Evolutionary conservation across 1,284 basidiomycete genomes (phyloP), one percentile per base, ranked within the genome.

Genomic region (Phylloporus gajari): DNA sequence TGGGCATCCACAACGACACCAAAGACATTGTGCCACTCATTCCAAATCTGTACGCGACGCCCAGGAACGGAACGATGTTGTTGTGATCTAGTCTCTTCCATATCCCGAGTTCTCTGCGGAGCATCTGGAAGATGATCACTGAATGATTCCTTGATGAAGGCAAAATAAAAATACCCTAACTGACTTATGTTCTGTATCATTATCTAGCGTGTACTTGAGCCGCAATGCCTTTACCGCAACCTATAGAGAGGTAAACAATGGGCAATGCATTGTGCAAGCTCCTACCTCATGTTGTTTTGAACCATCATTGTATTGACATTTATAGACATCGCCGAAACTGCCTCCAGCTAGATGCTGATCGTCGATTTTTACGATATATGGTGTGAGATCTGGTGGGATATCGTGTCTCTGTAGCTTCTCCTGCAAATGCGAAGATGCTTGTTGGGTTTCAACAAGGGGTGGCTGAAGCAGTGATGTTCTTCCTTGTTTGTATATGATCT

Each of bases 61-160:
- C 78, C 1, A 79, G 38, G 40, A 79, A 77, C 5, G 73, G 78
- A n/a, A 78, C 75, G 4, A 78, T 48, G 35, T 77, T 77, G 0
- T 5, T 5, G 38, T 77, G 72, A 2, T 68, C 9, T 1, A 77
- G 70, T 53, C 78, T 70, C 58, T 51, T 76, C 76, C 78, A 78
- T 12, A 78, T 77, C 13, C 75, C 74, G 2, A 79, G 70, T 15
- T 77, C 76, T 65, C 74, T 56, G 40, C 69, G 58, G 7, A 70
- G 46, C 69, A 70, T 70, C 69, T 70, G 23, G 19, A 44, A 9
- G 8, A 30, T 56, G 5, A 13, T 13, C 23, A 35, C 40, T 25
- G 11, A 59, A 0, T 42, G 61, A 72, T 70, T 42, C 70, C 72
- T 3, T 3, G 0, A 5, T n/a, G n/a, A n/a, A n/a, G n/a, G n/a